phyloP scores from a whole-genome alignment of 176 grass and related monocot species.

The Rhynchospora breviuscula region DNA sequence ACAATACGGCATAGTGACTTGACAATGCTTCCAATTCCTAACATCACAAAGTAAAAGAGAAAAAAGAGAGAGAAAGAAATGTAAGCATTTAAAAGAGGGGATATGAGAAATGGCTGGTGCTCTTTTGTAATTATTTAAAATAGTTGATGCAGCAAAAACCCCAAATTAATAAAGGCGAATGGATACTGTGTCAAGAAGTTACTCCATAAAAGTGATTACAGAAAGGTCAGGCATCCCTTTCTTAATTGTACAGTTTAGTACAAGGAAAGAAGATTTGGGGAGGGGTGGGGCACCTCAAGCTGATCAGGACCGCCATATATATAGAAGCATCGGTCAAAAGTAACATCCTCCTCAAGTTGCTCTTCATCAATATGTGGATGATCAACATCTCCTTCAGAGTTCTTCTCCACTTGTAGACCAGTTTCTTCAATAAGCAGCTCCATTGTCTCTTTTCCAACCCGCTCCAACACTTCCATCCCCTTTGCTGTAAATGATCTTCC shows the following conservation, averaged over 20 bases:
- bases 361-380: slow-evolving; percentile 42
- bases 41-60: not conserved
- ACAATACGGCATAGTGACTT: slow-evolving; percentile 78
- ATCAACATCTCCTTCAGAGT: slow-evolving; percentile 36
- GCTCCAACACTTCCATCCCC: slow-evolving; percentile 94
- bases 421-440: slow-evolving; percentile 87
- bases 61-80: not conserved
- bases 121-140: slow-evolving; percentile 8
- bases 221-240: not conserved
- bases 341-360: slow-evolving; percentile 84
- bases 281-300: slow-evolving; percentile 44
- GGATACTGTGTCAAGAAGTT: not conserved
- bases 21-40: slow-evolving; percentile 94
- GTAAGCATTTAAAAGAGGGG: not conserved
- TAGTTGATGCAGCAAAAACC: not conserved
- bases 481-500: slow-evolving; percentile 77
- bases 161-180: slow-evolving; percentile 29
- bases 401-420: slow-evolving; percentile 84
- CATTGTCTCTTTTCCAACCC: slow-evolving; percentile 96
- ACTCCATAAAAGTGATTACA: not conserved
- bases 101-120: not conserved
- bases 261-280: not conserved
- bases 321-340: slow-evolving; percentile 97
- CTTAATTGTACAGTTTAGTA: not conserved
- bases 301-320: slow-evolving; percentile 99